Conservation (phyloP, 345 rosid genomes). For the Populus nigra region DNA sequence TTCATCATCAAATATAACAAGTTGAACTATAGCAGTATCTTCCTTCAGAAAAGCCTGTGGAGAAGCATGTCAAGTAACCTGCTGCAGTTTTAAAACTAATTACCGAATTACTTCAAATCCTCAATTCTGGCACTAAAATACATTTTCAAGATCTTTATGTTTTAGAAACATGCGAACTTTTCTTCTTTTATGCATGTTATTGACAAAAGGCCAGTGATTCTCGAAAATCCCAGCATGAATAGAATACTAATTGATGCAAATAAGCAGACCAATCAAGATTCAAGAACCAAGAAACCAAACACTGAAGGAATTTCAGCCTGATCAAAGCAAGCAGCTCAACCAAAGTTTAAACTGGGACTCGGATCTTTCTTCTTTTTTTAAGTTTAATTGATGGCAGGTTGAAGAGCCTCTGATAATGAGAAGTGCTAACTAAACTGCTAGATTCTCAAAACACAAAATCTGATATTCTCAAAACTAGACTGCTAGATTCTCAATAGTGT, state of each 20-base stretch:
- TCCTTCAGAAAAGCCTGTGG: conserved; percentile 85
- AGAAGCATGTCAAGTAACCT: conserved; percentile 67
- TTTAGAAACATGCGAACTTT: background rate
- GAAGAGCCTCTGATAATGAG: background rate
- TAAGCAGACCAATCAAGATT: background rate
- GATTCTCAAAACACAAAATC: no score
- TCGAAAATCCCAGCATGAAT: background rate
- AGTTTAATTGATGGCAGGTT: background rate
- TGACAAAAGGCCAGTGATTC: background rate
- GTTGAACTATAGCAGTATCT: conserved; percentile 74
- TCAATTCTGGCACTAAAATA: conserved; percentile 35
- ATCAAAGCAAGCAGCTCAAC: background rate
- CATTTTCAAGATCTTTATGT: conserved; percentile 13
- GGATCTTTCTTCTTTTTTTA: no score
- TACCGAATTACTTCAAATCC: conserved; percentile 38
- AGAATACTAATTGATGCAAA: background rate
- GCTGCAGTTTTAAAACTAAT: conserved; percentile 61
- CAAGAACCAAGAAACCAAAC: background rate
- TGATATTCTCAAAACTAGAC: no score
- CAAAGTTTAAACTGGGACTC: background rate
- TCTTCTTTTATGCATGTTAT: background rate
- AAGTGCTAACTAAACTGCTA: no score
- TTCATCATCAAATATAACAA: conserved; percentile 70
- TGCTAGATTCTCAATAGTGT: no score
- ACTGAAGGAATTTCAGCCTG: background rate